Conservation (phyloP, 1,284 basidiomycete species). For the Gomphus bonarii region DNA sequence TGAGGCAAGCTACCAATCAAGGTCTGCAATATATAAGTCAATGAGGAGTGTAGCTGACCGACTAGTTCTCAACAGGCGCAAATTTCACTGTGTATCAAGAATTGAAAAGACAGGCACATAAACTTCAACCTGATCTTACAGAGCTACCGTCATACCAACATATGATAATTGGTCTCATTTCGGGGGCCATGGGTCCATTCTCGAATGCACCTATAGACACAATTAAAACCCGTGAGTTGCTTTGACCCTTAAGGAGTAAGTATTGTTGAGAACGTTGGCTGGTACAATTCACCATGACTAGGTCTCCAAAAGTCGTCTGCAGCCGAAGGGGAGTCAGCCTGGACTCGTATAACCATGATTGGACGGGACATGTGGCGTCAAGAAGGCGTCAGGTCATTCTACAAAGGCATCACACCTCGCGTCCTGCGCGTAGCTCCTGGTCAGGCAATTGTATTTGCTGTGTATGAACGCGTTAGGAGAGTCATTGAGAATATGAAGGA, state of each 20-base stretch:
- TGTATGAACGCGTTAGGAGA: conserved; percentile 78
- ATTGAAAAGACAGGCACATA: conserved; percentile 76
- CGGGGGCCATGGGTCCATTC: conserved; percentile 95
- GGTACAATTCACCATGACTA: conserved; percentile 19
- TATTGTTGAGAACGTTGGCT: neutral
- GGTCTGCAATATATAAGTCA: conserved; percentile 34
- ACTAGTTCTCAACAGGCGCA: conserved; percentile 42
- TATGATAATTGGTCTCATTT: conserved; percentile 89
- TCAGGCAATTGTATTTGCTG: conserved; percentile 83
- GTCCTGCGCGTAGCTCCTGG: conserved; percentile 95
- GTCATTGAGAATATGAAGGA: conserved; percentile 63
- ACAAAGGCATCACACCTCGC: conserved; percentile 95
- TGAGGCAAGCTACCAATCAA: conserved; percentile 97
- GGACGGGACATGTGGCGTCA: conserved; percentile 87
- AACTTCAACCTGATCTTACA: conserved; percentile 62
- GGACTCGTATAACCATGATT: conserved; percentile 70
- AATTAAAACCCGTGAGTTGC: conserved; percentile 79
- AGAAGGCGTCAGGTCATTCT: conserved; percentile 87
- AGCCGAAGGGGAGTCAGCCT: conserved; percentile 67
- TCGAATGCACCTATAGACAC: conserved; percentile 97
- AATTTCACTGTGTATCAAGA: conserved; percentile 99
- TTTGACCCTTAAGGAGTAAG: neutral
- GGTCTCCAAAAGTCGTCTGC: conserved; percentile 81
- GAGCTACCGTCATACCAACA: conserved; percentile 92
- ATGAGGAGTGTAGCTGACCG: neutral